A percentile compares a stretch with the other conserved stretches of the same genome.
Evolutionary conservation across 1,284 basidiomycete genomes (phyloP).

Genomic region (Cryptococcus sp.): DNA sequence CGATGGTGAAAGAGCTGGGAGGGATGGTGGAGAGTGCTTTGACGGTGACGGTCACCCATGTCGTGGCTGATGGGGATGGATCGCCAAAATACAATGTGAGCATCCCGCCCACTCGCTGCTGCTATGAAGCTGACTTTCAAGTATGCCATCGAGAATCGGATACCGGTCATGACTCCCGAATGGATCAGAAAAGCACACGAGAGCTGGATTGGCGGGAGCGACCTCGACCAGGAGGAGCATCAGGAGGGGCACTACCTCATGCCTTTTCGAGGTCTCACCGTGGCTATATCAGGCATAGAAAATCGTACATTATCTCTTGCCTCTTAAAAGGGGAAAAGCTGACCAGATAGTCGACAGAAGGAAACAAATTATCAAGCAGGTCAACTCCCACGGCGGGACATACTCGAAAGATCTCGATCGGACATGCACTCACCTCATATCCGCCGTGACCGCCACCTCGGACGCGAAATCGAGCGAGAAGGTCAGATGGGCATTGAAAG

Average conservation of each 20-base stretch:
- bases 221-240: constrained; percentile 25
- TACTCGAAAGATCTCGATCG: constrained; percentile 44
- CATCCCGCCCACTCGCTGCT: constrained; percentile 10
- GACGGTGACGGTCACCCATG: constrained; percentile 38
- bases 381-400: constrained; percentile 32
- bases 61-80: constrained; percentile 28
- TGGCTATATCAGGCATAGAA: constrained; percentile 40
- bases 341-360: constrained; percentile 30
- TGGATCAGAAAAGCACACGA: constrained; percentile 36
- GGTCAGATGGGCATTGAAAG: constrained; percentile 39
- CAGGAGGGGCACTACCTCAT: constrained; percentile 23
- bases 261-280: constrained; percentile 34
- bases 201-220: constrained; percentile 26
- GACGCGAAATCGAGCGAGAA: constrained; percentile 36
- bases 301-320: constrained; percentile 13
- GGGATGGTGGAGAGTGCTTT: constrained; percentile 35
- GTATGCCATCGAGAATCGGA: constrained; percentile 38
- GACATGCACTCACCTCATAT: constrained; percentile 41
- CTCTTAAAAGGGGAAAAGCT: background rate
- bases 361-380: constrained; percentile 32
- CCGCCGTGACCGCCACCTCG: constrained; percentile 26
- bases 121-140: constrained; percentile 5
- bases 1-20: constrained; percentile 31
- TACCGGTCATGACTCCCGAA: constrained; percentile 34
- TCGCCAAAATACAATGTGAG: constrained; percentile 41